These are phyloP conservation scores for Hysterium pulicare DNA, from an alignment of 2,329 filamentous ascomycete species.

Conservation along the genomic window DNA sequence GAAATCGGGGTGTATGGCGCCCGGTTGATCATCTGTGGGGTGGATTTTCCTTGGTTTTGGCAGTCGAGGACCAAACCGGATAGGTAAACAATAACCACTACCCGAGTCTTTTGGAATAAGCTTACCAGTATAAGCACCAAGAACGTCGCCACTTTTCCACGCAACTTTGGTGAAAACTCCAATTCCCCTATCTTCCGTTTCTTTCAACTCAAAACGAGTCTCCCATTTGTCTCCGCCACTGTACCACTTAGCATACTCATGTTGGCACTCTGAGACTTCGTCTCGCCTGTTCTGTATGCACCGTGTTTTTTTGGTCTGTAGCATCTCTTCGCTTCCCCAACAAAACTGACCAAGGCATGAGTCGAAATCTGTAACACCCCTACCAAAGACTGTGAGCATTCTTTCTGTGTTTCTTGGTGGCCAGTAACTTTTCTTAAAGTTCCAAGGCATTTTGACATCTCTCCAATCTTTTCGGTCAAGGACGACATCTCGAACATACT, in stretches of 20 bases:
- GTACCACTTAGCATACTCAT: conserved; percentile 9
- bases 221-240: conserved; percentile 4
- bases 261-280: conserved; percentile 3
- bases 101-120: conserved; percentile 3
- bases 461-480: neutral
- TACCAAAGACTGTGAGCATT: neutral
- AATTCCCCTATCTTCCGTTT: neutral
- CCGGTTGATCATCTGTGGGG: neutral
- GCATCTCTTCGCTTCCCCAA: no score
- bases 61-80: conserved; percentile 5
- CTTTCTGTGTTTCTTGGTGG: neutral
- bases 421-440: neutral
- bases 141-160: conserved; percentile 3
- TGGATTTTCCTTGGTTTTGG: neutral
- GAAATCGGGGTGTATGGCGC: neutral
- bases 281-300: neutral
- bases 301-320: neutral
- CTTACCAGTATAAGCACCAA: conserved; percentile 8
- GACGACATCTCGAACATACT: neutral
- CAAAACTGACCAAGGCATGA: neutral
- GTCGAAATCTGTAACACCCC: neutral
- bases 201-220: conserved; percentile 5
- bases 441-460: neutral
- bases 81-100: conserved; percentile 8
- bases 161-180: conserved; percentile 4